Evolutionary conservation across 495 filamentous ascomycete species (phyloP).

Genomic region (Podospora comata): DNA sequence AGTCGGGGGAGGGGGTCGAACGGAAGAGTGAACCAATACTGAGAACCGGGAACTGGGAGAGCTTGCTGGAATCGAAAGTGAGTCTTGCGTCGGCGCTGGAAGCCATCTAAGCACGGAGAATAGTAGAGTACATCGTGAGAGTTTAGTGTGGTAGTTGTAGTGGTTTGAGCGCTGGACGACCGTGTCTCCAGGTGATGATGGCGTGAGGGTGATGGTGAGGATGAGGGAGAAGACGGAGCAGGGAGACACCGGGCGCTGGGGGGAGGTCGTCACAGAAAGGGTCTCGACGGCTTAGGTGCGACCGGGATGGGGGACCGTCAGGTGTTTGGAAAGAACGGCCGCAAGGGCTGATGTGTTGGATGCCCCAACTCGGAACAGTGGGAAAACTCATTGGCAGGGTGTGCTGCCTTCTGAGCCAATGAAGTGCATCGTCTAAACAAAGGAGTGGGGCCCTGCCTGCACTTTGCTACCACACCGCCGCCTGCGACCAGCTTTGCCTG

Average conservation of each 20-base stretch:
- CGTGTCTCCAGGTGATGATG: neutral
- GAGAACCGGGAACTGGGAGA: conserved; percentile 31
- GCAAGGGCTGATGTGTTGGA: conserved; percentile 18
- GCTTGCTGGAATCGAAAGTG: conserved; percentile 20
- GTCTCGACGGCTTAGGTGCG: conserved; percentile 3
- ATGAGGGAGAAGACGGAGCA: conserved; percentile 16
- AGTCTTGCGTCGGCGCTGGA: conserved; percentile 24
- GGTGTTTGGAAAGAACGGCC: conserved; percentile 21
- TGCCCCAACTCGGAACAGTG: conserved; percentile 11
- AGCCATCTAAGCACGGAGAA: conserved; percentile 36
- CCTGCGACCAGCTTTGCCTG: neutral
- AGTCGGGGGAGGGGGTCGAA: conserved; percentile 16
- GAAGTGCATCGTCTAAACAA: neutral
- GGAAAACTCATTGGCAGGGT: conserved; percentile 13
- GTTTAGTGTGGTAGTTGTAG: conserved; percentile 18
- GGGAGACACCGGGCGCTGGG: conserved; percentile 8
- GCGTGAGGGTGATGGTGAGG: conserved; percentile 11
- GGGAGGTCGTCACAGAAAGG: conserved; percentile 17
- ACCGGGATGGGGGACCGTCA: conserved; percentile 20
- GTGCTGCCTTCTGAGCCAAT: conserved; percentile 14
- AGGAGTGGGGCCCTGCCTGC: neutral
- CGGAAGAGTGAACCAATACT: conserved; percentile 29
- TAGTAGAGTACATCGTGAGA: conserved; percentile 28
- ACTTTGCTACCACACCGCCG: conserved; percentile 9
- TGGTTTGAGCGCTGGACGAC: conserved; percentile 6